Conservation (phyloP, 805 yeast genomes). For the Metschnikowia aberdeeniae region DNA sequence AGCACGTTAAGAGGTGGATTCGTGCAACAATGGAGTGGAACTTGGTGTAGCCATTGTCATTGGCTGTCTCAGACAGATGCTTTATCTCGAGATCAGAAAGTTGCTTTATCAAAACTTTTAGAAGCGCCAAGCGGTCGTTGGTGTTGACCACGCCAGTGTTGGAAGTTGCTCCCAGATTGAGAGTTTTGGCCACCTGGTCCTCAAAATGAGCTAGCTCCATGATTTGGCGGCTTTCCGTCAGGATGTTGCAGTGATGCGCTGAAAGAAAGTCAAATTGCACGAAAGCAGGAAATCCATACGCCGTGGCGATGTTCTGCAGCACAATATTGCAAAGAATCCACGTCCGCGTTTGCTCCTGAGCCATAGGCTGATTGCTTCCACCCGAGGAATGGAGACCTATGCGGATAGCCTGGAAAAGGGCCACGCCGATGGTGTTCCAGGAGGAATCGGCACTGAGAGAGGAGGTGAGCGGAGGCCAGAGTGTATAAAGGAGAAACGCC, state of each 20-base stretch:
- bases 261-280: slow-evolving; percentile 71
- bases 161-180: slow-evolving; percentile 67
- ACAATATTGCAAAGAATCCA: slow-evolving; percentile 94
- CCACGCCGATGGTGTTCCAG: slow-evolving; percentile 93
- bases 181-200: slow-evolving; percentile 74
- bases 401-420: slow-evolving; percentile 86
- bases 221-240: slow-evolving; percentile 66
- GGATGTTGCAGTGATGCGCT: slow-evolving; percentile 44
- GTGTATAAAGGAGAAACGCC: slow-evolving; percentile 80
- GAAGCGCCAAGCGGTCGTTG: slow-evolving; percentile 68
- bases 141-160: slow-evolving; percentile 62
- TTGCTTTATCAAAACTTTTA: slow-evolving; percentile 66
- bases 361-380: slow-evolving; percentile 26
- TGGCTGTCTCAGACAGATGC: slow-evolving; percentile 33
- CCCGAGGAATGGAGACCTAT: slow-evolving; percentile 77
- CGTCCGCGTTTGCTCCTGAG: slow-evolving; percentile 78
- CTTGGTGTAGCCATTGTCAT: slow-evolving; percentile 62
- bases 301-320: slow-evolving; percentile 83
- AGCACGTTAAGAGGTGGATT: slow-evolving; percentile 78
- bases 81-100: slow-evolving; percentile 71
- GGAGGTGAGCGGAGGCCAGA: slow-evolving; percentile 96
- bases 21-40: slow-evolving; percentile 69
- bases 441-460: slow-evolving; percentile 93
- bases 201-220: slow-evolving; percentile 81
- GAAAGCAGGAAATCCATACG: slow-evolving; percentile 93